Conservation (phyloP, 371 early-diverging fungal species). For the Mucor plumbeus region DNA sequence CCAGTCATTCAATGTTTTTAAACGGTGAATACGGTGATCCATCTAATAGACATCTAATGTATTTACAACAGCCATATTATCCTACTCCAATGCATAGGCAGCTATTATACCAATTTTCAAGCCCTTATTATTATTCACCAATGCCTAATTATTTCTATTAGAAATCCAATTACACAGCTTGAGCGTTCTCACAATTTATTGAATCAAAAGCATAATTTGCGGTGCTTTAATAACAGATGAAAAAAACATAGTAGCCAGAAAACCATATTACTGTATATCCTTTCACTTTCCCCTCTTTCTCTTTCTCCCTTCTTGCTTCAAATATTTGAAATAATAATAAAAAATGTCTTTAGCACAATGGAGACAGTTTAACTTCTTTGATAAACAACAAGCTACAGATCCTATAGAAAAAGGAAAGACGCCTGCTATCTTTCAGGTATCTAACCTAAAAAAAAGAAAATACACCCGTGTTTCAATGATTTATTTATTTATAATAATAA, state of each 20-base stretch:
- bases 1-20: background rate
- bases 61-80: background rate
- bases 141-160: background rate
- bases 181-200: no score
- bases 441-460: background rate
- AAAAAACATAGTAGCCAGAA: background rate
- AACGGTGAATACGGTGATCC: background rate
- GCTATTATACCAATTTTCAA: background rate
- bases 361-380: conserved; percentile 87
- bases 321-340: conserved; percentile 7
- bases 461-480: conserved; percentile 18
- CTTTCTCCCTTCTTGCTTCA: no score
- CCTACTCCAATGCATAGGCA: background rate
- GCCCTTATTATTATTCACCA: background rate
- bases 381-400: conserved; percentile 70
- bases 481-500: conserved; percentile 7
- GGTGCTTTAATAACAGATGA: conserved; percentile 7
- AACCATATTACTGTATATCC: background rate
- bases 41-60: background rate
- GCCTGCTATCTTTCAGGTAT: conserved; percentile 71
- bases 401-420: conserved; percentile 60
- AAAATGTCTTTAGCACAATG: conserved; percentile 61
- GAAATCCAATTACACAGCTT: no score
- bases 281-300: background rate
- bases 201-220: background rate